Base-by-base conservation (phyloP, 2,329 filamentous ascomycete species). In the Penicillium brasilianum region DNA sequence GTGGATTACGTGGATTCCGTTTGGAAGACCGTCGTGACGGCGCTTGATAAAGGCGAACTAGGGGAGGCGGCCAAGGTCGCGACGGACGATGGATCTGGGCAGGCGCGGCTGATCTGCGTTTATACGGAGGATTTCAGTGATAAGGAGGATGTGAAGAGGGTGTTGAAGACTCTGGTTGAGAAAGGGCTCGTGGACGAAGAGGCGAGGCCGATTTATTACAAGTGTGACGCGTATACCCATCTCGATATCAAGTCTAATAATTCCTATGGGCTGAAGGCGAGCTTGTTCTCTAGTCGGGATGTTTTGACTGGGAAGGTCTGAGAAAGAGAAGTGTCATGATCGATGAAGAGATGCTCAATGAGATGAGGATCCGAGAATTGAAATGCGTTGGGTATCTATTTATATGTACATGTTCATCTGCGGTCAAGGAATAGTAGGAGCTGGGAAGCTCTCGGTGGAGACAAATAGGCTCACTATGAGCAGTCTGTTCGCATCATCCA, bases 51-150 rank as follows among this genome's bases (percentile, higher is more conserved):
- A 32, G 88, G 89, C 61, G 84, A 90, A 65, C 83, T 96, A 2
- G 92, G 92, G 0, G 84, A 87, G 41, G 83, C 80, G 1, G 90
- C 91, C 10, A 96, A 95, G 76, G 89, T 93, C 13, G 86, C 88
- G 0, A 86, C 90, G 1, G 74, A 83, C 10, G 78, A 77, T 66
- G 74, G 63, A 6, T 51, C 60, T 5, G 74, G 75, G 0, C 76
- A 79, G n/a, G 71, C 61, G 22, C 82, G 87, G 20, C 76, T 95
- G 44, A 87, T 96, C 28, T 93, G 90, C 66, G 81, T 96, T 8
- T 96, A 96, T 74, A 96, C 91, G 5, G 79, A 81, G 44, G 87
- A 96, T 73, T 95, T 93, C 71, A 80, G 80, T 30, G 87, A 96
- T 71, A 82, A 78, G 55, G 78, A 82, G 4, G 91, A 96, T 71